phyloP scores from a whole-genome alignment of 495 filamentous ascomycete genomes.

The Trichocladium uniseriatum region DNA sequence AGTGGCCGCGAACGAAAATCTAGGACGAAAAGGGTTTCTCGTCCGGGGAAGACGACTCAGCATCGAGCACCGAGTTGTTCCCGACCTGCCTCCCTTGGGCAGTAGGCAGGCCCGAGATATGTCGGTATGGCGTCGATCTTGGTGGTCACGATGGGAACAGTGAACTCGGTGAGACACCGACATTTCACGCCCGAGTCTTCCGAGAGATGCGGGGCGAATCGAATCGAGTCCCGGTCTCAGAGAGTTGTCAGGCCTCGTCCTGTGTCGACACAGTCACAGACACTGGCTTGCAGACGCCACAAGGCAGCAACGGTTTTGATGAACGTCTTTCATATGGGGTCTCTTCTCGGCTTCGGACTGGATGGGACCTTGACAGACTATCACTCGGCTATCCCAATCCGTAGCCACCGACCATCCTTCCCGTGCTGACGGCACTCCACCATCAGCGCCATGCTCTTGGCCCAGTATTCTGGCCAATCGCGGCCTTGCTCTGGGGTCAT shows the following conservation, averaged over 20 bases:
- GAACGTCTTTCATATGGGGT: background rate
- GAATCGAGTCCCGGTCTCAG: too few species aligned
- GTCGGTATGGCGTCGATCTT: too few species aligned
- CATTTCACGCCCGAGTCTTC: too few species aligned
- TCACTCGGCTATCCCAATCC: background rate
- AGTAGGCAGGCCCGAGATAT: too few species aligned
- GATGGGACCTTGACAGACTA: too few species aligned
- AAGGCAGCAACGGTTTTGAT: constrained; percentile 8
- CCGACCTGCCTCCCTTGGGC: too few species aligned
- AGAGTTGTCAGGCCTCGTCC: background rate
- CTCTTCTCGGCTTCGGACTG: too few species aligned
- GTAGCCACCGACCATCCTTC: background rate
- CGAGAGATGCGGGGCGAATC: too few species aligned
- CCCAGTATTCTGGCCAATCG: constrained; percentile 12
- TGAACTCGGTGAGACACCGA: too few species aligned
- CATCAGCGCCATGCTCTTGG: background rate
- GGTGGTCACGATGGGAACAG: too few species aligned
- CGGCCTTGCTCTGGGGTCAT: background rate
- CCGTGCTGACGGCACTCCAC: constrained; percentile 6
- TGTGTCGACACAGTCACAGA: too few species aligned
- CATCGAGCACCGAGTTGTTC: background rate
- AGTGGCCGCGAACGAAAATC: background rate
- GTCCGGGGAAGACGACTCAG: background rate
- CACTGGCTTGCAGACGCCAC: background rate
- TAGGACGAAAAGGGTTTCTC: background rate